These are phyloP conservation scores for Triticum urartu DNA, from an alignment of 176 grass and related monocot genomes.

Conservation along the genomic window DNA sequence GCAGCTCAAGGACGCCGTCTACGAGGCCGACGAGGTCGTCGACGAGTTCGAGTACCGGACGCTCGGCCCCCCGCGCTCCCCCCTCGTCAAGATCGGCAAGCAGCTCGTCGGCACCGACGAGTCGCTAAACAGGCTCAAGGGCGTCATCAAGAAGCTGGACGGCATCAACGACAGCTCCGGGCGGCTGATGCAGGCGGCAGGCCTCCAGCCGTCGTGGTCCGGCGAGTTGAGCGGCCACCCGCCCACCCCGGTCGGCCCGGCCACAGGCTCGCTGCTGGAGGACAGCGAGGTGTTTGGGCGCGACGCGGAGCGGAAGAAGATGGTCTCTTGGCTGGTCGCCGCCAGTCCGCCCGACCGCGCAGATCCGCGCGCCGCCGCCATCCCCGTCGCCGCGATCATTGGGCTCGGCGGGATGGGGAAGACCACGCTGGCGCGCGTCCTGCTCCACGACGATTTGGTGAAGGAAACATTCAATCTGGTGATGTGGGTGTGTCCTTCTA, in stretches of 20 bases:
- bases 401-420: constrained; percentile 48
- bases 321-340: constrained; percentile 30
- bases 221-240: neutral
- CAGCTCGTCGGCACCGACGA: constrained; percentile 26
- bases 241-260: neutral
- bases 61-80: neutral
- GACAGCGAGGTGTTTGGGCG: constrained; percentile 32
- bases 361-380: neutral
- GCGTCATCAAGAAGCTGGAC: constrained; percentile 13
- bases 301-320: constrained; percentile 4
- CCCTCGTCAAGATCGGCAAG: neutral
- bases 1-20: constrained; percentile 38
- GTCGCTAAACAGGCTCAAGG: constrained; percentile 38
- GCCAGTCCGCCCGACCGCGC: neutral
- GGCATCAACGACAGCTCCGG: neutral
- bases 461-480: neutral
- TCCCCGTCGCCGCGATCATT: constrained; percentile 30
- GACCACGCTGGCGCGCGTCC: constrained; percentile 36
- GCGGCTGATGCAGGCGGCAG: neutral
- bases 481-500: constrained; percentile 19
- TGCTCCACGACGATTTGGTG: constrained; percentile 2
- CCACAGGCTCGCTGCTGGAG: constrained; percentile 7
- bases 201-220: neutral
- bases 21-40: constrained; percentile 46
- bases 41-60: constrained; percentile 30